Base-by-base conservation (phyloP, 768 basidiomycete species). In the Trametes villosa region DNA sequence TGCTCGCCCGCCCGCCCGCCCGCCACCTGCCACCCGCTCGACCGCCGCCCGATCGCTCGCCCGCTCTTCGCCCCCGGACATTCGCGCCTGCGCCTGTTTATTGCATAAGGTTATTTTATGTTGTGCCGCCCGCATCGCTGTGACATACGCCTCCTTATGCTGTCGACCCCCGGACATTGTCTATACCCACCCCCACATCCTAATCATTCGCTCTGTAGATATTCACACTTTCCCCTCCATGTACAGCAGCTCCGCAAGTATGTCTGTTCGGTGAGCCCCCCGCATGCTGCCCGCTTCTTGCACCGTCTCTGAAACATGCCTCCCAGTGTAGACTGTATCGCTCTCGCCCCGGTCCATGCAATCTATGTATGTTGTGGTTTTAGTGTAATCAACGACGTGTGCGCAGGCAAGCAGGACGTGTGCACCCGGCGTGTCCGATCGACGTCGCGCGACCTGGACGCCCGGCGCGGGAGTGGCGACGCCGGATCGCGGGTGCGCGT, bases 81-180 rank as follows among this genome's bases (percentile, higher is more conserved):
- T 42, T 46, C 40, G 33, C 52, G 45, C 47, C 24, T 49, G 38
- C 20, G 47, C 57, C n/a, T 58, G 57, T 59, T 59, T 54, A 63
- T 59, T 57, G 53, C 62, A 63, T 59, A 63, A 63, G 53, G 52
- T 58, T 63, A 63, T 63, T 45, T 33, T 59, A 51, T 55, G 62
- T 59, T 58, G 51, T 53, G 61, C 56, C 44, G 48, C 48, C 53
- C 48, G 50, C 61, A 55, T 53, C 47, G 61, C 61, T 62, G 55
- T 62, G 61, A 13, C 61, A 53, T 62, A 57, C 30, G 47, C 48
- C 48, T 57, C 61, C 57, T 59, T 58, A 63, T 63, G 62, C 62
- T 63, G 47, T 63, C 62, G 62, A 58, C 24, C 45, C 46, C 44
- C 52, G 33, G 53, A 54, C 52, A 48, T 57, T 49, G 30, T 30